Evolutionary conservation across 805 yeast species (phyloP).

Genomic region (Nakazawaea peltata): DNA sequence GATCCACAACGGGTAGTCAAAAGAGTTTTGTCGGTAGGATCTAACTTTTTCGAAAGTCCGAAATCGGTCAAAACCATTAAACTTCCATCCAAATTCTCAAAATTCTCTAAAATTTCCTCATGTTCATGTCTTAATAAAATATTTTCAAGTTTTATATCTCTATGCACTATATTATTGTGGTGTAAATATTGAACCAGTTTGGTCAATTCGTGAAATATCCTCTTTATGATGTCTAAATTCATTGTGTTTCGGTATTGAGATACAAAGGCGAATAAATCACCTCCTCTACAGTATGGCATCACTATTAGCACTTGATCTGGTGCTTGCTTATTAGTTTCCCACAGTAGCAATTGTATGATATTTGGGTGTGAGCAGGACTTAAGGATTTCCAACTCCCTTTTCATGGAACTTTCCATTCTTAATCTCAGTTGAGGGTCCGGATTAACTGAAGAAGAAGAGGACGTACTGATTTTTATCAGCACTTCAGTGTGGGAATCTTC

Average conservation of each 20-base stretch:
- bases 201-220: slow-evolving; percentile 64
- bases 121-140: slow-evolving; percentile 37
- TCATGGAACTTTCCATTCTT: slow-evolving; percentile 51
- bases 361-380: slow-evolving; percentile 56
- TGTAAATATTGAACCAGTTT: slow-evolving; percentile 72
- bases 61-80: slow-evolving; percentile 72
- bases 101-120: slow-evolving; percentile 21
- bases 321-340: slow-evolving; percentile 25
- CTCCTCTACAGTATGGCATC: slow-evolving; percentile 75
- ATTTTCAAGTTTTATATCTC: slow-evolving; percentile 89
- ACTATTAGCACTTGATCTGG: slow-evolving; percentile 39
- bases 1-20: slow-evolving; percentile 91
- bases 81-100: slow-evolving; percentile 18
- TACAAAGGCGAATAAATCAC: slow-evolving; percentile 70
- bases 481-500: too few species aligned
- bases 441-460: too few species aligned
- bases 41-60: slow-evolving; percentile 73
- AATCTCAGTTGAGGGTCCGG: slow-evolving; percentile 30
- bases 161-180: slow-evolving; percentile 60
- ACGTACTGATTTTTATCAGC: too few species aligned
- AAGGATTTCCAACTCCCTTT: slow-evolving; percentile 71
- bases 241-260: slow-evolving; percentile 33
- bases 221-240: slow-evolving; percentile 40
- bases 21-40: slow-evolving; percentile 38
- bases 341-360: slow-evolving; percentile 54